phyloP scores from a whole-genome alignment of 164 flowering plant genomes.

The Hamamelis virginiana region DNA sequence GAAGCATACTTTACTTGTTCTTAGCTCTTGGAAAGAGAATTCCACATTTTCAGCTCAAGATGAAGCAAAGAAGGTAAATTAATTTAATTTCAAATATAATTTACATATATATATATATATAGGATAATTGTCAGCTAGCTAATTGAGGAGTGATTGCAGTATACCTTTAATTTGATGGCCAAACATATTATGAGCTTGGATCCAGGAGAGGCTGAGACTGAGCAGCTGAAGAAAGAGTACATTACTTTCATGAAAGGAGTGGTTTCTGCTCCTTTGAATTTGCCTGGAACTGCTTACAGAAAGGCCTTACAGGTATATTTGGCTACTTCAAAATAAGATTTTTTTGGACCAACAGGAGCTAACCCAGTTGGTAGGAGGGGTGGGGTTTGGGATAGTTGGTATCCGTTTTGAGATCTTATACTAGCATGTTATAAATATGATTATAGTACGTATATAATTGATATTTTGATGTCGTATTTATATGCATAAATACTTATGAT shows the following conservation, averaged over 20 bases:
- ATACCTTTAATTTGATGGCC: conserved; percentile 94
- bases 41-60: conserved; percentile 74
- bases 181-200: conserved; percentile 92
- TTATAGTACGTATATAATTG: too few species aligned
- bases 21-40: conserved; percentile 60
- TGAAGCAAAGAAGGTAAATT: conserved; percentile 83
- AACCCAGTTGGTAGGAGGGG: too few species aligned
- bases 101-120: background rate
- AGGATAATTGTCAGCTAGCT: background rate
- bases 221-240: conserved; percentile 78
- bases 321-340: background rate
- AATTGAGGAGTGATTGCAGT: conserved; percentile 38
- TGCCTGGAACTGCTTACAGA: conserved; percentile 86
- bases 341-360: too few species aligned
- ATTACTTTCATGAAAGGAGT: conserved; percentile 97
- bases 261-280: conserved; percentile 79
- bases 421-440: too few species aligned
- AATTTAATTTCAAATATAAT: background rate
- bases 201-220: conserved; percentile 74
- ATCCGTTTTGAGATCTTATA: too few species aligned
- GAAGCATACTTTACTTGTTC: conserved; percentile 60
- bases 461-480: too few species aligned
- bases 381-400: too few species aligned
- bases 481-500: too few species aligned
- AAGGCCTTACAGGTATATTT: conserved; percentile 61